Base-by-base conservation (phyloP, 2,329 filamentous ascomycete genomes). In the Microdochium bolleyi region DNA sequence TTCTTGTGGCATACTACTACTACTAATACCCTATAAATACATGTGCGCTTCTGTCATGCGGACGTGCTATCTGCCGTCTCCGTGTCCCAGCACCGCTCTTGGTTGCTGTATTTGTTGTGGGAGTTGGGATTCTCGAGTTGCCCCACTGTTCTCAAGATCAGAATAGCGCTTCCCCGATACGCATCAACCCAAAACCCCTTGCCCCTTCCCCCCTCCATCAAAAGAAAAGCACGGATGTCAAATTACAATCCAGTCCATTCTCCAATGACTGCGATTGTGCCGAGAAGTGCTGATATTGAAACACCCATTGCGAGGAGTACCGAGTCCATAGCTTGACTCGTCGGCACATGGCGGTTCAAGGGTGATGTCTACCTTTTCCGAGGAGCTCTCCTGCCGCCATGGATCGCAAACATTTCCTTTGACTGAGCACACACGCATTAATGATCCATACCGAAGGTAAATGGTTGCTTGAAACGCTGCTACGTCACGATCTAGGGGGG, bases 211-310 rank as follows among this genome's bases (percentile, higher is more conserved):
- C 60, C 58, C 57, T 60, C 56, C 21, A 21, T 22, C 41, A 46
- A 21, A 3, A 46, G 5, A 46, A 46, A 46, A 92, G 92, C 92
- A 95, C 89, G 87, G 89, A 96, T 96, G 91, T 96, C 91, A 96
- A 96, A 96, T 96, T 96, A 84, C 92, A 94, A 92, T 87, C 78
- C 82, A 82, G 85, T 84, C 85, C 71, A 70, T 69, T 70, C 73
- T 60, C 63, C 69, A 73, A 85, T 96, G 89, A 87, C 89, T 91
- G 84, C 78, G 81, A 84, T 92, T 94, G 92, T 90, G 92, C 91
- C 91, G 89, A 95, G 90, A 95, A 90, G 90, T 96, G 91, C 91
- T 94, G 82, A 95, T 78, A 94, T 80, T 66, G 70, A 84, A 69
- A 58, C 54, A 58, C 58, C 60, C 60, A 64, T 64, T 56, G 56